phyloP scores from a whole-genome alignment of 2,329 filamentous ascomycete genomes.

The Fusarium mexicanum region DNA sequence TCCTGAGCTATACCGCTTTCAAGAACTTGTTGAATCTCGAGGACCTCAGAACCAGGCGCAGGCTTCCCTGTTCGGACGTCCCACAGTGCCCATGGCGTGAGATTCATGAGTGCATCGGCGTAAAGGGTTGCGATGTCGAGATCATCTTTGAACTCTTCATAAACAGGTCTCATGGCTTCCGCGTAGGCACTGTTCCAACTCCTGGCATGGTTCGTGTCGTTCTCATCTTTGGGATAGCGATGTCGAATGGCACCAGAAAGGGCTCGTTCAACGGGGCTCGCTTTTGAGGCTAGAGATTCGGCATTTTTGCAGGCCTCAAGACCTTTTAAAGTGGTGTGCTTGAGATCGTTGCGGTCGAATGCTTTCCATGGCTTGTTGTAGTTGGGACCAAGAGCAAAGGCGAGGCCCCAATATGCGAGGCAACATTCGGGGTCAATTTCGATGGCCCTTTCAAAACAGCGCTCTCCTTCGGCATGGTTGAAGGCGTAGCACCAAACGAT shows the following conservation, averaged over 20 bases:
- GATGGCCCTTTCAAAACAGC: conserved; percentile 68
- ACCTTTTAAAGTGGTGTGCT: conserved; percentile 27
- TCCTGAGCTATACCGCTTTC: conserved; percentile 59
- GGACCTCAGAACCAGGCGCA: conserved; percentile 45
- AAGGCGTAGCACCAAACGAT: conserved; percentile 76
- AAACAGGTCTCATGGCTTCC: conserved; percentile 48
- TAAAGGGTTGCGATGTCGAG: conserved; percentile 45
- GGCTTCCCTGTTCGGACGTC: conserved; percentile 47
- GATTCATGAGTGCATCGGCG: conserved; percentile 55
- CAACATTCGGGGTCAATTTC: conserved; percentile 62
- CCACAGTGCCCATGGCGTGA: conserved; percentile 55
- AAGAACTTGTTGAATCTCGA: conserved; percentile 48
- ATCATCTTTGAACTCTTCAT: conserved; percentile 49
- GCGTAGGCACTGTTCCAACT: conserved; percentile 46
- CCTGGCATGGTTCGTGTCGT: conserved; percentile 53
- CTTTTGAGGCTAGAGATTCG: conserved; percentile 17
- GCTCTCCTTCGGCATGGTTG: conserved; percentile 73
- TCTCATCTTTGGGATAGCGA: conserved; percentile 65
- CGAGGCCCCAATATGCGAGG: conserved; percentile 73
- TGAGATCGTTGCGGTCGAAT: conserved; percentile 38
- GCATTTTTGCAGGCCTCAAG: conserved; percentile 27
- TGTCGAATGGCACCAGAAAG: conserved; percentile 70
- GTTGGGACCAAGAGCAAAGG: conserved; percentile 76
- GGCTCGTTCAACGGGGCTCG: conserved; percentile 61
- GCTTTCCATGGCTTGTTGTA: conserved; percentile 75